Evolutionary conservation across 2,329 filamentous ascomycete species (phyloP), one percentile per base, ranked within the genome.

Genomic region (Dryadomyces sulphureus): DNA sequence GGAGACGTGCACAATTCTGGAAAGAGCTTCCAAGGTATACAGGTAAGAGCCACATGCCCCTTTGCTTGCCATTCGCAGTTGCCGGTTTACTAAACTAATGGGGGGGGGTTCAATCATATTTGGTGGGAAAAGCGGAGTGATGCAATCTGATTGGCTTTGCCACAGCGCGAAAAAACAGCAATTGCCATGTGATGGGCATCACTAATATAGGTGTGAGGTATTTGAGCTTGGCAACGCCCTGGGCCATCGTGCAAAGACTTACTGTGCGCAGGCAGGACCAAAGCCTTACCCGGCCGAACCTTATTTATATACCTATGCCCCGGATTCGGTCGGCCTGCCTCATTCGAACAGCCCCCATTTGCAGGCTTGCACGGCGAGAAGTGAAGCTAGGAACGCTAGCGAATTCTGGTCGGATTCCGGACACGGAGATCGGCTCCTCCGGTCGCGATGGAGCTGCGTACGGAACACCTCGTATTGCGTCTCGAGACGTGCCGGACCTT

Each of bases 81-180:
- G 41, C 19, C 41, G 41, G 32, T 35, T 43, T 36, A 20, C 41
- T 9, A 36, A 36, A n/a, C n/a, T n/a, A 17, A 22, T 16, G n/a
- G 27, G 14, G 40, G 19, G 24, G 32, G 27, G 20, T 16, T 19
- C n/a, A 22, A 30, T 20, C n/a, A 24, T 41, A 20, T n/a, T 11
- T 34, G 16, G 20, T 34, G 30, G 32, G 32, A 43, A 43, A 27
- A 43, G 41, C 41, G 41, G 41, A 43, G 41, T 21, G 41, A 36
- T 9, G 41, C 5, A 32, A 32, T 32, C 27, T 32, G 27, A 32
- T 32, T 32, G 27, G 27, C 27, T 42, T 42, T 25, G 30, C 27
- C 41, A 42, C 41, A 42, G 12, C 17, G 27, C 27, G 27, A 35
- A 30, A 34, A 43, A 43, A 43, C 30, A 43, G 20, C 17, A 42